Evolutionary conservation across 441 rosid species (phyloP).

Genomic region (Gossypium aridum): DNA sequence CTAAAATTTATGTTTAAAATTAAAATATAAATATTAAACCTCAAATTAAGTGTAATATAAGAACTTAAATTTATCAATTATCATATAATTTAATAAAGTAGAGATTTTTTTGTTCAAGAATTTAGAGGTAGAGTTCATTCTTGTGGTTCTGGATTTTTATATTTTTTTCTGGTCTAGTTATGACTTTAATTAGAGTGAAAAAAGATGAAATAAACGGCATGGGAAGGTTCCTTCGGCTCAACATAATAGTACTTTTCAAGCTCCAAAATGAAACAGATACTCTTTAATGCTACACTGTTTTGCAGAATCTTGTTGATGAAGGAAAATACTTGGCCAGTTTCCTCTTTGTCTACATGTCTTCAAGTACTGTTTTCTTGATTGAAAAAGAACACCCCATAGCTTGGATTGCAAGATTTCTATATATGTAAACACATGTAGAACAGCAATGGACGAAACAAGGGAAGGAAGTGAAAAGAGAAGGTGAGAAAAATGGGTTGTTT

Average conservation of each 20-base stretch:
- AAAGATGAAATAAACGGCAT: background rate
- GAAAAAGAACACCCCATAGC: background rate
- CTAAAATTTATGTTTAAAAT: no score
- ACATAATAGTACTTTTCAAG: background rate
- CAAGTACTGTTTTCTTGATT: background rate
- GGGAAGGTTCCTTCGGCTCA: background rate
- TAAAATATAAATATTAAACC: no score
- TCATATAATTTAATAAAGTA: no score
- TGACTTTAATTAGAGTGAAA: background rate
- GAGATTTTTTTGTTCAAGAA: no score
- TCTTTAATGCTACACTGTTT: background rate
- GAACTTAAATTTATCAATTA: no score
- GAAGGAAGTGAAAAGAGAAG: background rate
- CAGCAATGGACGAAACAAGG: background rate
- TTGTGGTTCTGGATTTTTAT: no score
- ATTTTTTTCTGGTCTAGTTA: no score
- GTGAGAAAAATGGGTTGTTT: constrained; percentile 18
- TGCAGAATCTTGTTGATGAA: background rate
- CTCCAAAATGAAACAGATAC: background rate
- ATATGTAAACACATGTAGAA: background rate
- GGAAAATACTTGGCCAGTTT: background rate
- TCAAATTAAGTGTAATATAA: no score
- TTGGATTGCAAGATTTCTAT: background rate
- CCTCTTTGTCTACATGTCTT: background rate
- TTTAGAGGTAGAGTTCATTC: no score